Evolutionary conservation across 345 rosid genomes (phyloP), one percentile per base, ranked within the genome.

Genomic region (Conringia planisiliqua): DNA sequence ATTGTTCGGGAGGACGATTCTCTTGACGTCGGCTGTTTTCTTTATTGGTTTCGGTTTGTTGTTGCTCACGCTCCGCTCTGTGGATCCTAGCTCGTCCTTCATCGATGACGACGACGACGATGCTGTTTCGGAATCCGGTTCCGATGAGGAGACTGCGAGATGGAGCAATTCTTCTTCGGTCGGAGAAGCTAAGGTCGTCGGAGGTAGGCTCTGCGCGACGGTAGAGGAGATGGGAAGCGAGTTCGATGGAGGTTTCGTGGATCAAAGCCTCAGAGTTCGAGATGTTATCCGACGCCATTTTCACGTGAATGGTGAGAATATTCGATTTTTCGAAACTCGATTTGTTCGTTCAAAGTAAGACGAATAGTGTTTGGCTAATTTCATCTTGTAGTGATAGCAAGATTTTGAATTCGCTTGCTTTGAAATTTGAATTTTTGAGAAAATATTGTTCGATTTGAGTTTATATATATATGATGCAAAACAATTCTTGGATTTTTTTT

Each of bases 191-290:
- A 70, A 48, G 52, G 43, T 58, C 9, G 72, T 77, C 27, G 58
- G 79, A 80, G 69, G 58, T 26, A 78, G 84, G 50, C 43, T 85
- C 6, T 95, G 99, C 68, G 94, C 94, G 38, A 92, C 97, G 44
- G 98, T 92, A 73, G 98, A 92, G 71, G 96, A 92, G 72, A 95
- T 92, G 99, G 99, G 98, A 47, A 82, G 76, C 72, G 85, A 65
- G 68, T 89, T 95, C 70, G 73, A 65, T n/a, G 85, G 87, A 5
- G 83, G 81, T 46, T 80, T 83, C 26, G 79, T 78, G 58, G 80
- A 83, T 75, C 90, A 88, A 65, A 92, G 89, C 77, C 87, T 92
- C 20, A 79, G 85, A 68, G 92, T 90, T 10, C 79, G 97, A 55
- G 62, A 68, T 44, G 44, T 90, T 32, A 86, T 92, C 57, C 86